Evolutionary conservation across 2,329 filamentous ascomycete genomes (phyloP).

Genomic region (Amesomyces nigricolor): DNA sequence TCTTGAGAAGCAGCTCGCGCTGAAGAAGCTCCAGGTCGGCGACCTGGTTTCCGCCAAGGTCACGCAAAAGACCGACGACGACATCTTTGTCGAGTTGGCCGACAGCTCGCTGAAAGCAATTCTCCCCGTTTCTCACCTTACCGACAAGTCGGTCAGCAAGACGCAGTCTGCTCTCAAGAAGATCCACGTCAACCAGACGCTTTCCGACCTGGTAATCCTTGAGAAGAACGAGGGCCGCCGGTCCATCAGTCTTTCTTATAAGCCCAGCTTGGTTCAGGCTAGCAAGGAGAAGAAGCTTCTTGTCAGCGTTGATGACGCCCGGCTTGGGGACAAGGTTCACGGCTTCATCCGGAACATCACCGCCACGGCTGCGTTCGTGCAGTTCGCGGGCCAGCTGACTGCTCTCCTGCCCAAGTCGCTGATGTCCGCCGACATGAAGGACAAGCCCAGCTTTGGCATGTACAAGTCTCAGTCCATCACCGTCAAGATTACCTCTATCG

Average conservation of each 20-base stretch:
- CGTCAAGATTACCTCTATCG: conserved; percentile 66
- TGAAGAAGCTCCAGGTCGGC: conserved; percentile 68
- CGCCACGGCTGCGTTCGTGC: conserved; percentile 75
- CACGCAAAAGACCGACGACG: conserved; percentile 72
- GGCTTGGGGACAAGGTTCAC: conserved; percentile 60
- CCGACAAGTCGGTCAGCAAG: conserved; percentile 78
- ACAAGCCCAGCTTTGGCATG: conserved; percentile 70
- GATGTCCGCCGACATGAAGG: conserved; percentile 63
- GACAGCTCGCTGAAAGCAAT: conserved; percentile 71
- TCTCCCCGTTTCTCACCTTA: conserved; percentile 71
- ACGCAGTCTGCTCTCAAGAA: conserved; percentile 71
- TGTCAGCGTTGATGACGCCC: conserved; percentile 64
- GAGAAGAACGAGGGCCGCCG: conserved; percentile 75
- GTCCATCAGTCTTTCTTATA: conserved; percentile 72
- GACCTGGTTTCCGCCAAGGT: conserved; percentile 72
- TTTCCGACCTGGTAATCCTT: conserved; percentile 79
- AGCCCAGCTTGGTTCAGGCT: conserved; percentile 74
- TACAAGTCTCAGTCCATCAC: conserved; percentile 69
- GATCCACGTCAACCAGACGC: conserved; percentile 74
- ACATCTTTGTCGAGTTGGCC: conserved; percentile 69
- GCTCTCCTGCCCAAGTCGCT: conserved; percentile 76
- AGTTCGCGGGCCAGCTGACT: conserved; percentile 72
- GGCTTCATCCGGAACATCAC: conserved; percentile 87
- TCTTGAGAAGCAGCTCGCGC: conserved; percentile 66
- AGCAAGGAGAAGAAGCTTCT: conserved; percentile 67